Base-by-base conservation (phyloP, 257 asterid genomes). In the Buddleja alternifolia region DNA sequence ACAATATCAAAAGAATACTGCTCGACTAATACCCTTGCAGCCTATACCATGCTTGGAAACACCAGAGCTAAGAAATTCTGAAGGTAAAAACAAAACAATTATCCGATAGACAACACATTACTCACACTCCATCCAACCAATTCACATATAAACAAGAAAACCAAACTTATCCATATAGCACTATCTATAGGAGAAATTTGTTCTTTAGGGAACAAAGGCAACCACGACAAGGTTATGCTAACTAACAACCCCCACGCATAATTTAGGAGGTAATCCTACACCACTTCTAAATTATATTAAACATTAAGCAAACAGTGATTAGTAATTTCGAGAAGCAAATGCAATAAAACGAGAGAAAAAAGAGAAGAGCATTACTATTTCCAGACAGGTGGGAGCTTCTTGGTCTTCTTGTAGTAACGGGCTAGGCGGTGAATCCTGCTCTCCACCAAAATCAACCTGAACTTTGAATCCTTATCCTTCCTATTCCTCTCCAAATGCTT, bases 351-450 rank as follows among this genome's bases (percentile, higher is more conserved):
- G 16, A 46, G 0, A 53, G 1, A 4, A 14, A 48, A 8, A 25
- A 42, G 34, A 37, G 12, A 40, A 19, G 5, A 58, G 68, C 39
- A 58, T 78, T 82, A 82, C 84, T 82, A 82, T 82, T 82, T 82
- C 86, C 84, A 82, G 54, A 82, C 86, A 0, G 86, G 86, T 8
- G 86, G 86, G 20, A 82, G 86, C 84, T 82, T 82, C 86, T 78
- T 82, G 58, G 86, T 82, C 66, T 79, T 75, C 82, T 79, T 82
- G 78, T 82, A 79, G 77, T 82, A 82, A 4, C 87, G 82, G 0
- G 87, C 87, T 63, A 82, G 69, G 0, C 87, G 75, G 55, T 82
- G 87, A 62, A 82, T 82, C 80, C 87, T 79, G 73, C 87, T 79
- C 73, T 82, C 87, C 24, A 79, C 87, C 66, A 82, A 60, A 76